Base-by-base conservation (phyloP, 345 rosid genomes). In the Populus davidiana region DNA sequence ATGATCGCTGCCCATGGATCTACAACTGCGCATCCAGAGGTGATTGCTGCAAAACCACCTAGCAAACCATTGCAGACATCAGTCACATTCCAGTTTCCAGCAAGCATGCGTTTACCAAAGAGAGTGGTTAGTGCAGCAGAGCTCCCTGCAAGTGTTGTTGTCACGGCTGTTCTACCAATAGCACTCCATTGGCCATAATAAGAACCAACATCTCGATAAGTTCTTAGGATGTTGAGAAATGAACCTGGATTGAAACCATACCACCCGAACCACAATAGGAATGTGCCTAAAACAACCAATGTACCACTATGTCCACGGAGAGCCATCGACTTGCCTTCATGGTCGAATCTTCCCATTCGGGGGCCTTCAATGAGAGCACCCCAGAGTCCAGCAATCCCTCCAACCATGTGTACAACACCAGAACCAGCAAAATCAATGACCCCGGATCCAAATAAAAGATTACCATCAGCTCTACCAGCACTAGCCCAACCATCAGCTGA, bases 181-280 rank as follows among this genome's bases (percentile, higher is more conserved):
- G 86, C 86, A 31, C 90, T 85, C 85, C 90, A 87, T 17, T 85
- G 88, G 0, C 88, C 90, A 27, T 87, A 83, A 4, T 72, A 82
- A 0, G 83, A 83, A 5, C 25, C 74, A 1, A 67, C 83, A 5
- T 76, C 75, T 17, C 85, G 83, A 12, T 83, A 83, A 8, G 76
- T 17, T 65, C 81, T 81, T 33, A 67, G 56, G 47, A 87, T 87
- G 29, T 69, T 85, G 4, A 72, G 21, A 43, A 87, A 87, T 8
- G 90, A 87, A 8, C 90, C 88, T 3, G 90, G 90, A 29, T 86
- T 86, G 31, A 86, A 86, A 11, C 88, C 86, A 38, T 81, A 86
- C 86, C 86, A 81, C 10, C 86, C 86, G 17, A 86, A 84, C 89
- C 89, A 86, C 4, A 86, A 66, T 5, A 86, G 27, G 5, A 84